Conservation (phyloP, 192 early-diverging fungal species). For the Phlyctochytrium planicorne region DNA sequence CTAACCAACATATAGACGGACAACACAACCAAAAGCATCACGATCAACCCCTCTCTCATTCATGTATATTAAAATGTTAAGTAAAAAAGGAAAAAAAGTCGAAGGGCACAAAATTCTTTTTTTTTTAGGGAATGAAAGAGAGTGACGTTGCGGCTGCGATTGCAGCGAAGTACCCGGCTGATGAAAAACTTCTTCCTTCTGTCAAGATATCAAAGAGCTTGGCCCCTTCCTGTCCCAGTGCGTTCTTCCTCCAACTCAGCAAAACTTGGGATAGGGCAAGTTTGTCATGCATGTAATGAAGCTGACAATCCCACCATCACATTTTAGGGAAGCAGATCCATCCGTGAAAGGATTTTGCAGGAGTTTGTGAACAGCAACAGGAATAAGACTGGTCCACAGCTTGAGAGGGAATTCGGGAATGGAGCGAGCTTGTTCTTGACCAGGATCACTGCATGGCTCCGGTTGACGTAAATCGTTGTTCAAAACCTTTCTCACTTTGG, state of each 20-base stretch:
- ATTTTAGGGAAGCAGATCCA: conserved; percentile 51
- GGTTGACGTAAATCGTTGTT: conserved; percentile 45
- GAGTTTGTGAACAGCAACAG: conserved; percentile 54
- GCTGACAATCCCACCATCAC: background rate
- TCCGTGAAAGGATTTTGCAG: conserved; percentile 52
- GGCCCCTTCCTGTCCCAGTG: conserved; percentile 26
- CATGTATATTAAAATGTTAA: background rate
- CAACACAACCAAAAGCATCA: conserved; percentile 80
- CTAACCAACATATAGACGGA: conserved; percentile 56
- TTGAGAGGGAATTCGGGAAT: conserved; percentile 58
- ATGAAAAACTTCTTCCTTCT: conserved; percentile 3
- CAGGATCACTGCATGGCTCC: conserved; percentile 54
- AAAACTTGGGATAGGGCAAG: conserved; percentile 52
- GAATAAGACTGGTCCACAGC: conserved; percentile 61
- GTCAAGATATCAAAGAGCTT: background rate
- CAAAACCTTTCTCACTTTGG: conserved; percentile 9
- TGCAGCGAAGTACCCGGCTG: background rate
- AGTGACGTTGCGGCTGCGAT: background rate
- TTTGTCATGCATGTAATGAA: background rate
- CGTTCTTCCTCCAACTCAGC: conserved; percentile 46
- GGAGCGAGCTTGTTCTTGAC: conserved; percentile 63
- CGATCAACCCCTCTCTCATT: conserved; percentile 54
- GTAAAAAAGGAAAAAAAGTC: too few relatives aligned
- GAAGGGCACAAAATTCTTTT: too few relatives aligned
- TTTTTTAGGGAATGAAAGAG: too few relatives aligned